Evolutionary conservation across 1,284 basidiomycete species (phyloP).

Genomic region (Singerocomus inundabilis): DNA sequence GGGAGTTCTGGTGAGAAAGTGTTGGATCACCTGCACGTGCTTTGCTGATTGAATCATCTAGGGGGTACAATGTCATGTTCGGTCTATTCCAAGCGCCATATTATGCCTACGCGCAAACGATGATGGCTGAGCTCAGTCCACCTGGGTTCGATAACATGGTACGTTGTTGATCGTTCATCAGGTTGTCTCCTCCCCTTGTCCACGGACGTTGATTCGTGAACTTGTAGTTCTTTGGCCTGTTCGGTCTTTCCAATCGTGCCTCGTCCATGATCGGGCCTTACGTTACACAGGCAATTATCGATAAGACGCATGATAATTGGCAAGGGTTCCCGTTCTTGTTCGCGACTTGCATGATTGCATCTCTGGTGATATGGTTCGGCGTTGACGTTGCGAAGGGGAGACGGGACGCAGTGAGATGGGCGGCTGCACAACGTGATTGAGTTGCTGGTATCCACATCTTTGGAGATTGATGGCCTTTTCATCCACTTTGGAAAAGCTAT

Average conservation of each 20-base stretch:
- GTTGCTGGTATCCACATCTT: not conserved
- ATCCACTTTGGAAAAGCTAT: too few relatives aligned
- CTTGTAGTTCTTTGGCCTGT: conserved; percentile 76
- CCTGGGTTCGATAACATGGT: conserved; percentile 84
- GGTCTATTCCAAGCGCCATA: conserved; percentile 77
- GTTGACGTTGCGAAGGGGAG: conserved; percentile 20
- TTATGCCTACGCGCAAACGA: conserved; percentile 82
- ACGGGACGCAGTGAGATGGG: conserved; percentile 64
- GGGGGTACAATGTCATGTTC: conserved; percentile 30
- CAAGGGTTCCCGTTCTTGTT: conserved; percentile 81
- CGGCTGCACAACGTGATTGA: conserved; percentile 36
- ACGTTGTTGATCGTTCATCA: too few relatives aligned
- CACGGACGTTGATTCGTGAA: not conserved
- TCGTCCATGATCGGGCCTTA: conserved; percentile 81
- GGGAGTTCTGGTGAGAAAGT: conserved; percentile 73
- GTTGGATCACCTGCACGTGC: not conserved
- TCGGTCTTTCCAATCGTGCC: conserved; percentile 79
- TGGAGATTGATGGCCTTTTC: not conserved
- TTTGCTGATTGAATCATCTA: conserved; percentile 6
- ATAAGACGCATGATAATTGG: conserved; percentile 71
- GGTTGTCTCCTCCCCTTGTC: too few relatives aligned
- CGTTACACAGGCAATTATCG: conserved; percentile 76
- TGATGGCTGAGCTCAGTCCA: conserved; percentile 84
- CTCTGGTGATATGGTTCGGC: conserved; percentile 37
- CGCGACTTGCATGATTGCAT: conserved; percentile 62